These are phyloP conservation scores for Austroboletus festivus DNA, from an alignment of 768 basidiomycete genomes.

Conservation along the genomic window DNA sequence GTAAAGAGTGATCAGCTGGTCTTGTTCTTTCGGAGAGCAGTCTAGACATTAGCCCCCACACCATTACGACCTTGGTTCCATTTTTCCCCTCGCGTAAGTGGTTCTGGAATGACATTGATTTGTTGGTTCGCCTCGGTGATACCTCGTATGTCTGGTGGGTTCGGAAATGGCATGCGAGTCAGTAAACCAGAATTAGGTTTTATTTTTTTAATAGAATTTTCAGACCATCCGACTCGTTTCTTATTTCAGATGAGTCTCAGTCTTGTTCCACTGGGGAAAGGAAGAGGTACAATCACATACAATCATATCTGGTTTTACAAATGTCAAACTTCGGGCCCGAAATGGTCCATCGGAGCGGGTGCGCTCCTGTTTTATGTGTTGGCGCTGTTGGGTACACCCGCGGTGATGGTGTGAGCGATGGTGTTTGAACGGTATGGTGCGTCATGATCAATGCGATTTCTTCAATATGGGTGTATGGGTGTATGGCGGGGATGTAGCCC, in stretches of 20 bases:
- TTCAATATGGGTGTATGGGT: conserved; percentile 5
- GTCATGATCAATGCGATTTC: conserved; percentile 3
- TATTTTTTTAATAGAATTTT: conserved; percentile 6
- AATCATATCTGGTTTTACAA: no score
- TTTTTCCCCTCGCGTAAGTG: conserved; percentile 8
- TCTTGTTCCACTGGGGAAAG: conserved; percentile 1
- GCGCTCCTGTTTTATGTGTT: neutral
- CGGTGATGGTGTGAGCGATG: conserved; percentile 2
- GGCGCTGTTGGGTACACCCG: conserved; percentile 4
- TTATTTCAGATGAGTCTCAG: conserved; percentile 1
- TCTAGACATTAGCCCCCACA: neutral
- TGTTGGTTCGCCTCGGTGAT: conserved; percentile 18
- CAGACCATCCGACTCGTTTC: neutral
- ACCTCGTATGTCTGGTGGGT: neutral
- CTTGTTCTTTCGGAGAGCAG: neutral
- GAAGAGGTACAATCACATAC: no score
- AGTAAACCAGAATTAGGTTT: conserved; percentile 6
- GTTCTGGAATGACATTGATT: neutral
- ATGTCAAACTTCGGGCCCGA: conserved; percentile 10
- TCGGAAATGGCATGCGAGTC: neutral
- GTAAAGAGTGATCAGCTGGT: conserved; percentile 8
- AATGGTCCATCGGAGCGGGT: neutral
- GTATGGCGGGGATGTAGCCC: neutral
- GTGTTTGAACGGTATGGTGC: conserved; percentile 4
- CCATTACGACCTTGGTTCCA: neutral